Conservation (phyloP, 2,329 filamentous ascomycete genomes). For the Pseudofabraea citricarpa region DNA sequence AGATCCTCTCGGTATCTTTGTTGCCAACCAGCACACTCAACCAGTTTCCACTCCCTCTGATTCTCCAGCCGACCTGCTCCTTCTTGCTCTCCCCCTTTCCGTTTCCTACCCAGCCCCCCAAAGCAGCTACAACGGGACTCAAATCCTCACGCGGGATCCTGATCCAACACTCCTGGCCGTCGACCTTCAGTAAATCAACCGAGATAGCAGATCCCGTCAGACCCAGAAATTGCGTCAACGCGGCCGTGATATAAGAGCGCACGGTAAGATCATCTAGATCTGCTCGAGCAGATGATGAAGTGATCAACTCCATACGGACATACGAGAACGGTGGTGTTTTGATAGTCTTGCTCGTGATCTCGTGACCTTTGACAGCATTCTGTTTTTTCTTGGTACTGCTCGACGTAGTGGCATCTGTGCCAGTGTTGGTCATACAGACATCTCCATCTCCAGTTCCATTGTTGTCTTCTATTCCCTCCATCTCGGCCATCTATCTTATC, state of each 20-base stretch:
- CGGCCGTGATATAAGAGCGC: constrained; percentile 56
- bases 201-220: constrained; percentile 61
- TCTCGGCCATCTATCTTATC: neutral
- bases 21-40: constrained; percentile 52
- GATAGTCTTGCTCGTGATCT: constrained; percentile 48
- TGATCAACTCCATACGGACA: constrained; percentile 46
- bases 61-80: constrained; percentile 37
- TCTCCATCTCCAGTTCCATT: too few species aligned
- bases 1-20: constrained; percentile 18
- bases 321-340: constrained; percentile 50
- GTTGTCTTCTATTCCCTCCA: too few species aligned
- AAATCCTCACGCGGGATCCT: constrained; percentile 59
- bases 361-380: constrained; percentile 27
- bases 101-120: constrained; percentile 62
- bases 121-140: constrained; percentile 54
- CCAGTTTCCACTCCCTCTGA: constrained; percentile 59
- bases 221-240: constrained; percentile 66
- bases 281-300: constrained; percentile 14
- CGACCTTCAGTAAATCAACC: constrained; percentile 64
- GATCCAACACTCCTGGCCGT: constrained; percentile 55
- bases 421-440: constrained; percentile 3
- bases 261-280: constrained; percentile 57
- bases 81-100: constrained; percentile 28
- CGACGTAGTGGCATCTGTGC: too few species aligned
- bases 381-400: neutral